Evolutionary conservation across 352 stramenopile species (phyloP).

Genomic region (Globisporangium paroecandrum): DNA sequence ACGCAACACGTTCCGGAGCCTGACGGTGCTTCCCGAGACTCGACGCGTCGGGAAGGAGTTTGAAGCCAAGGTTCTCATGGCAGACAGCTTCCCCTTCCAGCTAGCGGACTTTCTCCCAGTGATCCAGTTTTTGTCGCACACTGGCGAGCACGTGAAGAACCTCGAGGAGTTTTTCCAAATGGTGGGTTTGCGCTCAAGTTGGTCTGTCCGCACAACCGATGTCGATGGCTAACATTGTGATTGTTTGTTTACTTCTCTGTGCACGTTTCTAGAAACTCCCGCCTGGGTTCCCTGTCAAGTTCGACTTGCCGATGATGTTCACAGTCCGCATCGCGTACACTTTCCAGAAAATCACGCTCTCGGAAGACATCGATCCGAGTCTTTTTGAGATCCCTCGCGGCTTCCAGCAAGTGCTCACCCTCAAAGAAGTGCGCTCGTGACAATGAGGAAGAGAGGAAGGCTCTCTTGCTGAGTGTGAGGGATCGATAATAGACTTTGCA

Average conservation of each 20-base stretch:
- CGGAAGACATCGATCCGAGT: conserved; percentile 38
- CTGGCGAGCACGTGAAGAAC: conserved; percentile 71
- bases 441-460: neutral
- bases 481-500: conserved; percentile 1
- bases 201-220: neutral
- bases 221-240: conserved; percentile 8
- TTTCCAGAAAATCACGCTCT: conserved; percentile 66
- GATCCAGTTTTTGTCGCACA: conserved; percentile 76
- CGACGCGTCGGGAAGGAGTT: conserved; percentile 58
- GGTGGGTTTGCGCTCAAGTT: conserved; percentile 40
- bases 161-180: conserved; percentile 84
- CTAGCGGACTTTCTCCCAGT: conserved; percentile 68
- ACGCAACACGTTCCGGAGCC: conserved; percentile 59
- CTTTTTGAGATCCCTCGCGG: conserved; percentile 56
- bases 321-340: conserved; percentile 79
- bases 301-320: conserved; percentile 82
- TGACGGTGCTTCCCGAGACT: conserved; percentile 53
- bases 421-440: conserved; percentile 45
- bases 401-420: conserved; percentile 53
- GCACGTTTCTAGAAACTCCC: conserved; percentile 57
- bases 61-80: conserved; percentile 77
- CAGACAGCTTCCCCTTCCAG: conserved; percentile 70
- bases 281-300: conserved; percentile 73
- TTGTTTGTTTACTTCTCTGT: neutral
- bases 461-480: neutral